Base-by-base conservation (phyloP, 2,329 filamentous ascomycete species). In the Xylaria polymorpha region DNA sequence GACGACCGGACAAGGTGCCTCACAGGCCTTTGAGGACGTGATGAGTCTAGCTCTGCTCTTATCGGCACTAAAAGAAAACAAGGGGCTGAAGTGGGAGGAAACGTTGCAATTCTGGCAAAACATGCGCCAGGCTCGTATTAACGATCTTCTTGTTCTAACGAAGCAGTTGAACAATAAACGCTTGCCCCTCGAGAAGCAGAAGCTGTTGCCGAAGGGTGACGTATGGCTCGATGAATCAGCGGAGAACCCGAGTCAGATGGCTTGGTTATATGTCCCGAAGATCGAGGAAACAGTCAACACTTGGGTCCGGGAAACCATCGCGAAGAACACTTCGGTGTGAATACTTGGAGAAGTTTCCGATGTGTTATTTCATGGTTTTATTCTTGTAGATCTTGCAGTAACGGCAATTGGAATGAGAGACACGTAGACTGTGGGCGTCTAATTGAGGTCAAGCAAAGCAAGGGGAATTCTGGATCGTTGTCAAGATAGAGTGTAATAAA, bases 101-200 rank as follows among this genome's bases (percentile, higher is more conserved):
- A 68, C 70, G 9, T 41, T 74, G 8, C n/a, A 56, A 1, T 75
- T 73, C 50, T 76, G 75, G 75, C 75, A 76, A 71, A 59, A 64
- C 53, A 72, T 72, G 39, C 71, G 75, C 37, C 73, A 75, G 59
- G 70, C 64, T 15, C 72, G 75, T 29, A 70, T 76, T 10, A 73
- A 75, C 50, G 55, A 66, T 6, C 71, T 76, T 22, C 35, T 75
- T 7, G 71, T 67, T 25, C 67, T 68, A 46, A 72, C 61, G 20
- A 73, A 50, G 70, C 71, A 64, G 62, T 68, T 69, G 22, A 75
- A 72, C 61, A 74, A 69, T 66, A 74, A 71, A 41, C 69, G 71
- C 15, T 14, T 71, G 48, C 74, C 66, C 48, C 70, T 70, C 3
- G 70, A 77, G 70, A 75, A 77, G 71, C 77, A 75, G 73, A 69